These are phyloP conservation scores for Botryotinia convoluta DNA, from an alignment of 2,329 filamentous ascomycete genomes.

Conservation along the genomic window DNA sequence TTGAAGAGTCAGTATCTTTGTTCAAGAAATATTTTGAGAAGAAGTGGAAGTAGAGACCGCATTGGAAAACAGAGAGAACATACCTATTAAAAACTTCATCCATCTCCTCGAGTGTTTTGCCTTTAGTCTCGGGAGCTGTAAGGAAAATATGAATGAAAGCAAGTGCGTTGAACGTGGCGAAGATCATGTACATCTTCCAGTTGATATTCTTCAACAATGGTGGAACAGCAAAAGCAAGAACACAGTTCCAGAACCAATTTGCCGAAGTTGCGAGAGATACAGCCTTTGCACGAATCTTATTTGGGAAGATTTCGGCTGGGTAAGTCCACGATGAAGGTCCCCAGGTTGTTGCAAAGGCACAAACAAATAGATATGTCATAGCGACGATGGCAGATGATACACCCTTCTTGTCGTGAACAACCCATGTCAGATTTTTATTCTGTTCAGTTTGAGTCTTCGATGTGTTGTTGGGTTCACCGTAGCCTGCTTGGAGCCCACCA, in stretches of 20 bases:
- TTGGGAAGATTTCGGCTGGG: slow-evolving; percentile 65
- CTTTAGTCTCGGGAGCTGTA: slow-evolving; percentile 64
- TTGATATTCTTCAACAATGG: slow-evolving; percentile 48
- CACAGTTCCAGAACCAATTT: slow-evolving; percentile 76
- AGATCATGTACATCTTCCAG: slow-evolving; percentile 64
- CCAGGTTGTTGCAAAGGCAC: slow-evolving; percentile 64
- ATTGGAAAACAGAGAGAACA: not conserved
- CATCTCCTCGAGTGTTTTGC: slow-evolving; percentile 74
- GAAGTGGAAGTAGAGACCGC: not conserved
- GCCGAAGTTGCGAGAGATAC: slow-evolving; percentile 72
- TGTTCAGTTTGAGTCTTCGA: slow-evolving; percentile 39
- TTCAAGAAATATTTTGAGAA: not conserved
- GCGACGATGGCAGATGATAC: slow-evolving; percentile 35
- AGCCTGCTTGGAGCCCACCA: slow-evolving; percentile 59
- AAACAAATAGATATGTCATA: slow-evolving; percentile 67
- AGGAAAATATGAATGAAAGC: slow-evolving; percentile 60
- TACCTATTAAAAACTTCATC: slow-evolving; percentile 64
- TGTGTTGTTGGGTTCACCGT: slow-evolving; percentile 50
- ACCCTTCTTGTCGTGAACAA: slow-evolving; percentile 49
- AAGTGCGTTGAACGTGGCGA: slow-evolving; percentile 66
- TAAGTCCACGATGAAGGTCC: slow-evolving; percentile 50
- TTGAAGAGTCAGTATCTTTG: not conserved
- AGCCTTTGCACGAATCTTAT: slow-evolving; percentile 68
- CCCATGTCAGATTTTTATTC: slow-evolving; percentile 55
- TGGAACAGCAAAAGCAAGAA: slow-evolving; percentile 53